Percentiles rank a stretch among this genome's conserved stretches.
These are phyloP conservation scores for Evernia prunastri DNA, from an alignment of 495 filamentous ascomycete species.

Conservation along the genomic window DNA sequence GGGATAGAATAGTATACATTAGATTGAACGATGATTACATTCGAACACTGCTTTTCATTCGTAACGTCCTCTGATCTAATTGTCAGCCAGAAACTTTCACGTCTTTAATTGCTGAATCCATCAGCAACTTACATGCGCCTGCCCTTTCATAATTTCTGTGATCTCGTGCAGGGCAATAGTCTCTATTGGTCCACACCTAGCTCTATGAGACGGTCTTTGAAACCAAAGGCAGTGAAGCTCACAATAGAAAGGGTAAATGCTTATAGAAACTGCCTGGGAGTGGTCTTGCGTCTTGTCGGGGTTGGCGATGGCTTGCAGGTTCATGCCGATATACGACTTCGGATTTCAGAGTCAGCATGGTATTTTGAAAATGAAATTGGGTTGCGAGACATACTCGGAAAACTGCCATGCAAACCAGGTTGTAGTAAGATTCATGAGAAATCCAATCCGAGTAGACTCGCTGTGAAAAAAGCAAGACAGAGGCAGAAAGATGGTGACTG, in stretches of 20 bases:
- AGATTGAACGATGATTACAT: too few relatives aligned
- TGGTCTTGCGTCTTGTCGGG: constrained; percentile 11
- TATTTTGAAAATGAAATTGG: background rate
- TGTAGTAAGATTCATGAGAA: too few relatives aligned
- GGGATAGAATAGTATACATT: too few relatives aligned
- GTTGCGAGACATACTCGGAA: too few relatives aligned
- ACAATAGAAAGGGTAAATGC: constrained; percentile 15
- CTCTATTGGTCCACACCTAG: constrained; percentile 14
- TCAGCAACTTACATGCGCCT: too few relatives aligned
- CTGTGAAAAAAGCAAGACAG: constrained; percentile 57
- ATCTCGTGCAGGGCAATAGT: background rate
- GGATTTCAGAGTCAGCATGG: background rate
- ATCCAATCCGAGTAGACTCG: too few relatives aligned
- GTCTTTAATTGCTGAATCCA: too few relatives aligned
- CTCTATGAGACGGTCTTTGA: constrained; percentile 18
- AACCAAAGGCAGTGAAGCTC: constrained; percentile 15
- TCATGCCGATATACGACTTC: constrained; percentile 25
- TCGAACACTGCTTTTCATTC: too few relatives aligned
- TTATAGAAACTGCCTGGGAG: constrained; percentile 21
- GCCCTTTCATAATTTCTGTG: background rate
- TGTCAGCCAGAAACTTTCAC: background rate
- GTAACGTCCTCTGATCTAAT: too few relatives aligned
- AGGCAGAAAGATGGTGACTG: constrained; percentile 60
- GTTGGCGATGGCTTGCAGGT: constrained; percentile 12
- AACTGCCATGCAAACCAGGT: too few relatives aligned